These are phyloP conservation scores for Acidiella bohemica DNA, from an alignment of 495 filamentous ascomycete genomes.

Conservation along the genomic window DNA sequence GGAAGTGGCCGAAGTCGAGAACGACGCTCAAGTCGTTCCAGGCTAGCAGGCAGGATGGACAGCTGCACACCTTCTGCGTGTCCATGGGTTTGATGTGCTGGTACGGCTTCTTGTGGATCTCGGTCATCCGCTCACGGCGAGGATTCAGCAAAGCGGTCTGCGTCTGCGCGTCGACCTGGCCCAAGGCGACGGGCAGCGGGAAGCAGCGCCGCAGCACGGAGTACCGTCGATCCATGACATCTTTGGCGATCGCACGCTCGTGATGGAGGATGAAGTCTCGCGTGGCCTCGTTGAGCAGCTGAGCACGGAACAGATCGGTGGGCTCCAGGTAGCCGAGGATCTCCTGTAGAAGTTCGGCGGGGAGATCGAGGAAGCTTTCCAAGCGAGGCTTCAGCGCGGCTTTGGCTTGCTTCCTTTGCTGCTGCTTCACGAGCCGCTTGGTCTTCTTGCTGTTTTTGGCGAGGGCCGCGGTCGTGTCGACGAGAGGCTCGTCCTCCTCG, in stretches of 20 bases:
- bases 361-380: slow-evolving; percentile 30
- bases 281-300: slow-evolving; percentile 27
- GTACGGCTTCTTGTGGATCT: slow-evolving; percentile 34
- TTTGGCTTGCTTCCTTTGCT: slow-evolving; percentile 28
- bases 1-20: slow-evolving; percentile 44
- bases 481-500: slow-evolving; percentile 22
- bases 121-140: slow-evolving; percentile 27
- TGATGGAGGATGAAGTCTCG: slow-evolving; percentile 31
- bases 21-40: slow-evolving; percentile 40
- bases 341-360: slow-evolving; percentile 36
- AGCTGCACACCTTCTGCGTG: slow-evolving; percentile 34
- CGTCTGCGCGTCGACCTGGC: slow-evolving; percentile 28
- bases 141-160: slow-evolving; percentile 27
- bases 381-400: slow-evolving; percentile 1
- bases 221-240: slow-evolving; percentile 34
- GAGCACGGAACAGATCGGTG: slow-evolving; percentile 33
- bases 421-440: slow-evolving; percentile 33
- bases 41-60: slow-evolving; percentile 37
- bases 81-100: slow-evolving; percentile 36
- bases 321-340: slow-evolving; percentile 34
- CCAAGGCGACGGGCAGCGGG: slow-evolving; percentile 32
- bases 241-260: slow-evolving; percentile 28
- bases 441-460: slow-evolving; percentile 37
- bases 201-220: slow-evolving; percentile 36
- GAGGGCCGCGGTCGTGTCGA: slow-evolving; percentile 29